phyloP scores from a whole-genome alignment of 2,329 filamentous ascomycete genomes.

The Leptodontidium sp. region DNA sequence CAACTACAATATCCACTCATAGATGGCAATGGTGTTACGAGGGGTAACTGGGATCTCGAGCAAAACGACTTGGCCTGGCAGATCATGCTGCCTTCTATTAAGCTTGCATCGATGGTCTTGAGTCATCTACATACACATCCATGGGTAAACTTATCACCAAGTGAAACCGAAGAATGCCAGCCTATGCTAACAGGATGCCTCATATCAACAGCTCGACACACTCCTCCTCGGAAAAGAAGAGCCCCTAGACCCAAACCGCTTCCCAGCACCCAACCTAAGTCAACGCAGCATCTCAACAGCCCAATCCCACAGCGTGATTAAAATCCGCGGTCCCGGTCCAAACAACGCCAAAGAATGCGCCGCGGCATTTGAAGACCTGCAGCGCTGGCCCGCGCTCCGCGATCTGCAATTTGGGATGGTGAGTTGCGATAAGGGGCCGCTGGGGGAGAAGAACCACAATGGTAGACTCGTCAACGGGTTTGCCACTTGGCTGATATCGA shows the following conservation, averaged over 20 bases:
- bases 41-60: neutral
- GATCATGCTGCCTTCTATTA: constrained; percentile 4
- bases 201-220: neutral
- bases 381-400: neutral
- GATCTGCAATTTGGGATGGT: neutral
- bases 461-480: neutral
- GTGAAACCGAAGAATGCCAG: neutral
- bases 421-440: neutral
- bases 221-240: constrained; percentile 18
- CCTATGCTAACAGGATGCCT: neutral
- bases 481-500: neutral
- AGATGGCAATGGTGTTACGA: neutral
- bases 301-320: neutral
- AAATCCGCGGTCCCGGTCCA: neutral
- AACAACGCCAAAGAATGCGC: constrained; percentile 2
- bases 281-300: neutral
- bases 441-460: neutral
- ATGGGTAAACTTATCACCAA: constrained; percentile 17
- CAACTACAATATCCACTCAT: neutral
- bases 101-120: constrained; percentile 7
- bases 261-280: neutral
- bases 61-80: constrained; percentile 21
- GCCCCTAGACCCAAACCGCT: neutral
- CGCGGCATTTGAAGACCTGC: neutral
- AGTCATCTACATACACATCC: constrained; percentile 12